These are phyloP conservation scores for Leccinum boreale DNA, from an alignment of 768 basidiomycete genomes.

Conservation along the genomic window DNA sequence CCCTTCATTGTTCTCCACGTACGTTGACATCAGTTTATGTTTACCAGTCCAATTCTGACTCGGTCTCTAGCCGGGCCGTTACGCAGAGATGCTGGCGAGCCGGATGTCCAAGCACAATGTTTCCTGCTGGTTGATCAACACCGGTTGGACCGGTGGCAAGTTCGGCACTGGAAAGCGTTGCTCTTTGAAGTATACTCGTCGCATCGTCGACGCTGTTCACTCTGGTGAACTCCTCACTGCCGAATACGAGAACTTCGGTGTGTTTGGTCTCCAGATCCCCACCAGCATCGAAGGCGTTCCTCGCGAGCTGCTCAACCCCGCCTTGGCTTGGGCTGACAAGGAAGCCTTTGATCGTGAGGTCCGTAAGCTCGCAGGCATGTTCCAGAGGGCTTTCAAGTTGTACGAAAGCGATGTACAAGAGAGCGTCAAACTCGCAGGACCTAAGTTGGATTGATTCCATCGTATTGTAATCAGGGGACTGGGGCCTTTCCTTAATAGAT, in stretches of 20 bases:
- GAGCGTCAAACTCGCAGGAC: slow-evolving; percentile 82
- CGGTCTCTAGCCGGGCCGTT: slow-evolving; percentile 71
- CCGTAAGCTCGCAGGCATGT: slow-evolving; percentile 88
- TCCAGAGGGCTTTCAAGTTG: slow-evolving; percentile 87
- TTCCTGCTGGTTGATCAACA: slow-evolving; percentile 99
- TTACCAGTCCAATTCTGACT: slow-evolving; percentile 2
- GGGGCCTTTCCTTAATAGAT: background rate
- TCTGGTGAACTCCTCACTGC: slow-evolving; percentile 85
- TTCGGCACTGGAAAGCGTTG: slow-evolving; percentile 93
- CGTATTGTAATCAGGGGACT: background rate
- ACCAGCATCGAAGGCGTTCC: slow-evolving; percentile 83
- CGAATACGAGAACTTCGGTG: slow-evolving; percentile 79
- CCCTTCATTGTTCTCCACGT: slow-evolving; percentile 99
- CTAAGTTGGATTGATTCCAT: slow-evolving; percentile 34
- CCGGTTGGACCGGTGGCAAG: slow-evolving; percentile 94
- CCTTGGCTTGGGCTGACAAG: slow-evolving; percentile 82
- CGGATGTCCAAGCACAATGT: slow-evolving; percentile 88
- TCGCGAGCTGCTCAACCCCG: slow-evolving; percentile 85
- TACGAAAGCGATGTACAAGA: slow-evolving; percentile 85
- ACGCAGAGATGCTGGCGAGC: slow-evolving; percentile 95
- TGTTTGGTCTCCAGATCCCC: slow-evolving; percentile 85
- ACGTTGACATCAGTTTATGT: slow-evolving; percentile 22
- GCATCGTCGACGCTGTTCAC: slow-evolving; percentile 97
- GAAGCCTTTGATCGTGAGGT: slow-evolving; percentile 88
- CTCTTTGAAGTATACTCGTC: slow-evolving; percentile 92